Percentiles rank a stretch among this genome's conserved stretches.
phyloP scores from a whole-genome alignment of 305 asterid genomes.

The Salvia sclarea region DNA sequence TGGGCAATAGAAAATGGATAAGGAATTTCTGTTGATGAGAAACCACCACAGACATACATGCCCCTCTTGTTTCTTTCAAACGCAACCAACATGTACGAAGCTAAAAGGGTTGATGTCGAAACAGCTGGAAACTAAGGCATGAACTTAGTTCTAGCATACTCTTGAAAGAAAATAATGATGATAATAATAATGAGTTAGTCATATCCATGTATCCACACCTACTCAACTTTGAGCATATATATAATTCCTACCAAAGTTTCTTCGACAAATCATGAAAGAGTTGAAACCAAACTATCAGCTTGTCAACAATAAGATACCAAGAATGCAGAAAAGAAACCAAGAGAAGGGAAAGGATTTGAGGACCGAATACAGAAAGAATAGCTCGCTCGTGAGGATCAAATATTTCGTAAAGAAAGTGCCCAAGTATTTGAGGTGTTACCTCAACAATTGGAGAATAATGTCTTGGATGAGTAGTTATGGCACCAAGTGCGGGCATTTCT shows the following conservation, averaged over 20 bases:
- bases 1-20: slow-evolving; percentile 13
- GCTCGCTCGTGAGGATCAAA: slow-evolving; percentile 18
- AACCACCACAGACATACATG: slow-evolving; percentile 25
- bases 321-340: slow-evolving; percentile 26
- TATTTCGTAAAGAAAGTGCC: slow-evolving; percentile 10
- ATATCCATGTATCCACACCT: slow-evolving; percentile 15
- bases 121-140: slow-evolving; percentile 24
- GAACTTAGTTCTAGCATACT: slow-evolving; percentile 11
- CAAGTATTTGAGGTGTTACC: slow-evolving; percentile 30
- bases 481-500: slow-evolving; percentile 38
- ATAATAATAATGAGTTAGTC: not conserved
- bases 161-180: not conserved
- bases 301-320: slow-evolving; percentile 16
- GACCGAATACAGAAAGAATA: slow-evolving; percentile 21
- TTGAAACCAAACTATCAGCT: slow-evolving; percentile 15
- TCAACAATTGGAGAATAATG: slow-evolving; percentile 5
- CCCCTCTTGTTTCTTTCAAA: slow-evolving; percentile 30
- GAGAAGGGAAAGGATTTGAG: not conserved
- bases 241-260: slow-evolving; percentile 6
- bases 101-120: slow-evolving; percentile 23
- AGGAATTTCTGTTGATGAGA: slow-evolving; percentile 8
- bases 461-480: slow-evolving; percentile 2
- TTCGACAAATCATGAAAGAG: slow-evolving; percentile 1
- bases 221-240: slow-evolving; percentile 25
- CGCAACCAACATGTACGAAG: slow-evolving; percentile 32